Conservation (phyloP, 78 protist species). For the Dictyostelium intermedium region DNA sequence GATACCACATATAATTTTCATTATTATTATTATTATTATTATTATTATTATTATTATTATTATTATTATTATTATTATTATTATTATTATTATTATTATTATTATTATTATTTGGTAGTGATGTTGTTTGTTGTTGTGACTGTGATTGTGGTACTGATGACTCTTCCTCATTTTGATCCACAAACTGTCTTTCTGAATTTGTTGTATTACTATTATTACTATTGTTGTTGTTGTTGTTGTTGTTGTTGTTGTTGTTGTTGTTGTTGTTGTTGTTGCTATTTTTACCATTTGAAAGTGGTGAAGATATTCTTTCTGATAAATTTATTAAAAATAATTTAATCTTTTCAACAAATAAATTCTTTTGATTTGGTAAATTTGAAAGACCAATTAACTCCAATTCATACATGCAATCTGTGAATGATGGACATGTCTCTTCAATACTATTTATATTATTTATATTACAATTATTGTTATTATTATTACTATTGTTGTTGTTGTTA, state of each 20-base stretch:
- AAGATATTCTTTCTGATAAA: not conserved
- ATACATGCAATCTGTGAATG: not conserved
- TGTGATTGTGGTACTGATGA: not conserved
- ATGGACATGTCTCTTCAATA: not conserved
- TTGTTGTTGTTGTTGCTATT: not conserved
- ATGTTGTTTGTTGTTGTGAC: not conserved
- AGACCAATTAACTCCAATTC: slow-evolving; percentile 28
- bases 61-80: no score
- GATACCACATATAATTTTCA: not conserved
- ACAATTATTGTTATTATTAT: not conserved
- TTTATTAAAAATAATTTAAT: slow-evolving; percentile 25
- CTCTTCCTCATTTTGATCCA: not conserved
- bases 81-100: no score
- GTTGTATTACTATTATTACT: not conserved
- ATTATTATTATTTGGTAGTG: not conserved
- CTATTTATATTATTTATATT: not conserved
- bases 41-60: not conserved
- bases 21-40: not conserved
- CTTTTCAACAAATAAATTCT: slow-evolving; percentile 13
- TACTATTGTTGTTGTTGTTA: not conserved
- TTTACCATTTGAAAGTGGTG: not conserved
- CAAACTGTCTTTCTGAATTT: not conserved
- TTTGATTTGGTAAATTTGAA: slow-evolving; percentile 25
- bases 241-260: not conserved
- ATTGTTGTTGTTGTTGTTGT: not conserved